A percentile compares a stretch with the other conserved stretches of the same genome.
phyloP scores from a whole-genome alignment of 768 basidiomycete genomes.

The Auricularia heimuer region DNA sequence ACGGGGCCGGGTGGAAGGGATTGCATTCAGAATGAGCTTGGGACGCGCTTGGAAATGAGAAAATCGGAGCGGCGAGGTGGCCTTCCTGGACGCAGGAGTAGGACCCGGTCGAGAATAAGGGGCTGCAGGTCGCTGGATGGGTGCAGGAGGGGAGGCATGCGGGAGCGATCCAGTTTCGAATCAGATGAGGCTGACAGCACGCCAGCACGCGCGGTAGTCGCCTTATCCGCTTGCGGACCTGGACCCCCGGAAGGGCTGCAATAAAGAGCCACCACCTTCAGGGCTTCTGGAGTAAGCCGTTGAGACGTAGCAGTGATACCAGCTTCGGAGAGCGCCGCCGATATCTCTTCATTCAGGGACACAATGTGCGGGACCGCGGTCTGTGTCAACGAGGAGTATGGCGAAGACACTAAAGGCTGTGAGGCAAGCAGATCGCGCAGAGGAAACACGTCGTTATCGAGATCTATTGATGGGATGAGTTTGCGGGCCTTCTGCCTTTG shows the following conservation, averaged over 20 bases:
- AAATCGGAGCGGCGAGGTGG: neutral
- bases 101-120: neutral
- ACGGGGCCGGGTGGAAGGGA: too few species aligned
- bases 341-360: neutral
- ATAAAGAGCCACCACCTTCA: neutral
- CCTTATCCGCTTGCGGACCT: neutral
- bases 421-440: neutral
- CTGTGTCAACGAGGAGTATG: neutral
- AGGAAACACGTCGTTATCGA: neutral
- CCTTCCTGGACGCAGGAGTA: neutral
- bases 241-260: neutral
- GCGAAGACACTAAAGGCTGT: neutral
- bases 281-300: neutral
- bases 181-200: neutral
- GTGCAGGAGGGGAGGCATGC: neutral
- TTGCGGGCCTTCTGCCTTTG: conserved; percentile 74
- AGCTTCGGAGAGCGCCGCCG: neutral
- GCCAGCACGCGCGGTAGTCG: neutral
- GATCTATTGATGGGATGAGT: neutral
- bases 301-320: neutral
- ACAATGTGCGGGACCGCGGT: neutral
- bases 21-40: too few species aligned
- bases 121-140: neutral
- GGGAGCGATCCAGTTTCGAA: neutral
- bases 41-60: too few species aligned